Percentiles rank a stretch among this genome's conserved stretches.
Conservation (phyloP, 805 yeast genomes). For the Scheffersomyces amazonensis region DNA sequence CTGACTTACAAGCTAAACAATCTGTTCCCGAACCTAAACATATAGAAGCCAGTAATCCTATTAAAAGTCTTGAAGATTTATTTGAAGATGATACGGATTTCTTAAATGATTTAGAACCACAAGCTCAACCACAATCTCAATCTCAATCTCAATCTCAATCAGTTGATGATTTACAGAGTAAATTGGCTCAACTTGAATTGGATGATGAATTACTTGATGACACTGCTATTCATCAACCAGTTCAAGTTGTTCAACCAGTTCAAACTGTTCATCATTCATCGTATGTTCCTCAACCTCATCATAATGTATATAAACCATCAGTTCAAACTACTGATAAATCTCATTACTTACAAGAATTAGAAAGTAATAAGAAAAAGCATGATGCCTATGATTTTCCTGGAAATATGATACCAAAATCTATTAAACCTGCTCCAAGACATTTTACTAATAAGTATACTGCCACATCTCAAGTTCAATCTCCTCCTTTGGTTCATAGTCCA, state of each 20-base stretch:
- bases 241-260: conserved; percentile 5
- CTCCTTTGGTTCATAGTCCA: neutral
- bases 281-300: neutral
- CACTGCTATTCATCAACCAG: conserved; percentile 8
- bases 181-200: conserved; percentile 16
- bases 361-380: conserved; percentile 55
- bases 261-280: conserved; percentile 1
- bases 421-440: conserved; percentile 38
- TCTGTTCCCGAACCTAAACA: no score
- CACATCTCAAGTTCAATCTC: neutral
- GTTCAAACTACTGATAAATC: neutral
- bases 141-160: conserved; percentile 8
- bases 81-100: conserved; percentile 16
- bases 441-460: conserved; percentile 18
- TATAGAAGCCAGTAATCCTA: no score
- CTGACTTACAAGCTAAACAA: no score
- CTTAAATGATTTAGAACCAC: conserved; percentile 8
- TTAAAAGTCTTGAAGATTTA: conserved; percentile 6
- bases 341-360: conserved; percentile 25
- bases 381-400: conserved; percentile 78
- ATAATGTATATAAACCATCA: conserved; percentile 4
- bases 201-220: conserved; percentile 39
- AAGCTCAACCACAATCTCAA: conserved; percentile 1
- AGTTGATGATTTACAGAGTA: conserved; percentile 2
- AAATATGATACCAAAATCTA: conserved; percentile 43